A percentile compares a stretch with the other conserved stretches of the same genome.
Conservation (phyloP, 164 flowering plant genomes). For the Cinnamomum chago region DNA sequence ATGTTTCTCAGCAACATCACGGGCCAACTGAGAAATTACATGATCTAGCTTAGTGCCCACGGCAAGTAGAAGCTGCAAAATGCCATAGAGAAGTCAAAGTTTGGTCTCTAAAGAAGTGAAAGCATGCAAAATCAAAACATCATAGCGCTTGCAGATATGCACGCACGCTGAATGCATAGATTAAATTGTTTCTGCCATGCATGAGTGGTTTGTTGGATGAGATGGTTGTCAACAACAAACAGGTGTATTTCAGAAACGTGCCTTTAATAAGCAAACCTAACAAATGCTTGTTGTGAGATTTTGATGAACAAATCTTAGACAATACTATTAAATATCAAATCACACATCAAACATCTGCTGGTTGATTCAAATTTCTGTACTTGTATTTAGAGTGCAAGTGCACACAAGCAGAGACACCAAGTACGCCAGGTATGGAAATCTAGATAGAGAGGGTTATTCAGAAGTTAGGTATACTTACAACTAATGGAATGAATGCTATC, state of each 20-base stretch:
- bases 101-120: not conserved
- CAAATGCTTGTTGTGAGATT: not conserved
- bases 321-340: too few relatives aligned
- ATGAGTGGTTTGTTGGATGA: too few relatives aligned
- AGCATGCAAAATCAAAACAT: not conserved
- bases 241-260: not conserved
- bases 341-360: too few relatives aligned
- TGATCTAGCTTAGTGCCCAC: slow-evolving; percentile 81
- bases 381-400: too few relatives aligned
- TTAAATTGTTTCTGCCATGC: not conserved
- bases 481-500: slow-evolving; percentile 74
- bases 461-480: slow-evolving; percentile 43
- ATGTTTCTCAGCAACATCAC: slow-evolving; percentile 36
- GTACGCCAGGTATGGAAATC: not conserved
- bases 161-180: not conserved
- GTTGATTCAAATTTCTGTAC: too few relatives aligned
- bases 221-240: not conserved
- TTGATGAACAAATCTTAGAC: too few relatives aligned
- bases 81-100: not conserved
- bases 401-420: too few relatives aligned
- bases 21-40: slow-evolving; percentile 51
- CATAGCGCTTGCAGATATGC: not conserved
- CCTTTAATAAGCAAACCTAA: not conserved
- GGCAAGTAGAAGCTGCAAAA: slow-evolving; percentile 56
- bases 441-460: not conserved